A percentile compares a stretch with the other conserved stretches of the same genome.
These are phyloP conservation scores for Cordyceps cateniannulata DNA, from an alignment of 2,329 filamentous ascomycete species.

Conservation along the genomic window DNA sequence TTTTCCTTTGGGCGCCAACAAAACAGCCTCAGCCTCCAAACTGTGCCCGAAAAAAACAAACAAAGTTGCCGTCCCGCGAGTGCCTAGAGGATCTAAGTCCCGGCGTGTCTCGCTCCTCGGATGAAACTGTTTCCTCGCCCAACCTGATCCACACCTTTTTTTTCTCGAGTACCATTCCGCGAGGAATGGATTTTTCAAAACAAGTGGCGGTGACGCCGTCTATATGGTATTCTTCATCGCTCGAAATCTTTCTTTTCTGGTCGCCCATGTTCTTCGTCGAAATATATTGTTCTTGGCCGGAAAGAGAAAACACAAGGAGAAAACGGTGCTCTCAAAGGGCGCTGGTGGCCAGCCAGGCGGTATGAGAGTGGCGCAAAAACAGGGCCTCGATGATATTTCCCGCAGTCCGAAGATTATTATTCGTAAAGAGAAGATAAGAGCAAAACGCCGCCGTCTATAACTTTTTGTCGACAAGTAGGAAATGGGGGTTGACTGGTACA, in stretches of 20 bases:
- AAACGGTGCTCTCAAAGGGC: neutral
- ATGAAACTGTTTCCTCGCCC: conserved; percentile 4
- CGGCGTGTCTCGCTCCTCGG: neutral
- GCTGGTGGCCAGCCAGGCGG: conserved; percentile 2
- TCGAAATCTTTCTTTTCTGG: neutral
- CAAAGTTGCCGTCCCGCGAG: neutral
- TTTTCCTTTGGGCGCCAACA: neutral
- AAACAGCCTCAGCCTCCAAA: neutral
- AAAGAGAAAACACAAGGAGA: neutral
- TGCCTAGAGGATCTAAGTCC: neutral
- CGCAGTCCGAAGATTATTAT: neutral
- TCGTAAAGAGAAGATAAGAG: neutral
- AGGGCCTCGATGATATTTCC: neutral
- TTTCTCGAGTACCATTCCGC: conserved; percentile 11
- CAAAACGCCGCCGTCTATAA: conserved; percentile 12
- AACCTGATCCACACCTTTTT: conserved; percentile 7
- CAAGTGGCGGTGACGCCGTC: conserved; percentile 13
- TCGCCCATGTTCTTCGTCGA: conserved; percentile 5
- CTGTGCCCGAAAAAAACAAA: neutral
- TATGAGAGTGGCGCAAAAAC: neutral
- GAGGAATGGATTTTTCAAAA: conserved; percentile 12
- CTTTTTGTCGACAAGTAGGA: conserved; percentile 12
- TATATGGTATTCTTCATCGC: conserved; percentile 8
- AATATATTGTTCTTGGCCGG: neutral
- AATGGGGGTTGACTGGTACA: conserved; percentile 2